A percentile compares a stretch with the other conserved stretches of the same genome.
Conservation (phyloP, 1,139 yeast species). For the Lodderomyces parapsilosis region DNA sequence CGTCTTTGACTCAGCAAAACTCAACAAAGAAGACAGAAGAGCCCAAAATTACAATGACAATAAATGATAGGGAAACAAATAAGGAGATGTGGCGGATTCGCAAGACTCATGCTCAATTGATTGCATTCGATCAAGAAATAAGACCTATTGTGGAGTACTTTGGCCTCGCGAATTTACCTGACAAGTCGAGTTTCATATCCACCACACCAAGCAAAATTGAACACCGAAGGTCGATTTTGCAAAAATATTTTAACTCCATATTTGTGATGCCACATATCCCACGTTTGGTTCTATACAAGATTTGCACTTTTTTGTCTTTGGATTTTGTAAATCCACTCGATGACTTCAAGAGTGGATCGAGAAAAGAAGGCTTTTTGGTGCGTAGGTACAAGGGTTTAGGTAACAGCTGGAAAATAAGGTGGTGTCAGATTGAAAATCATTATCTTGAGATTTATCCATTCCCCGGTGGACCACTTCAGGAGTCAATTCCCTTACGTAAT, state of each 20-base stretch:
- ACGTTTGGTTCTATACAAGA: constrained; percentile 46
- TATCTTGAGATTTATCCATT: constrained; percentile 58
- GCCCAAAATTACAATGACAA: constrained; percentile 58
- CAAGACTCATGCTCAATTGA: constrained; percentile 57
- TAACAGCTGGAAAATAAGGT: constrained; percentile 69
- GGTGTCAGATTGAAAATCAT: constrained; percentile 72
- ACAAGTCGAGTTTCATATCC: constrained; percentile 53
- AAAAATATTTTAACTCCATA: constrained; percentile 59
- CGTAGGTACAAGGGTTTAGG: constrained; percentile 57
- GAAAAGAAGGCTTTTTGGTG: constrained; percentile 68
- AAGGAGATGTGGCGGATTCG: constrained; percentile 74
- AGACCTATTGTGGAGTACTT: constrained; percentile 55
- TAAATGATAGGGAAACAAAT: constrained; percentile 55
- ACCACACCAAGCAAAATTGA: constrained; percentile 69
- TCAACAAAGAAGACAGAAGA: constrained; percentile 44
- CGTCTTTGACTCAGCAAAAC: constrained; percentile 22
- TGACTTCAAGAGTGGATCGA: constrained; percentile 53
- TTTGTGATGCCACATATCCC: constrained; percentile 66
- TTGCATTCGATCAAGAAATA: constrained; percentile 55
- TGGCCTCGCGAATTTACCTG: constrained; percentile 64
- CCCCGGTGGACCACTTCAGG: constrained; percentile 59
- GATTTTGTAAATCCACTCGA: constrained; percentile 68
- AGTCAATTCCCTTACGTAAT: constrained; percentile 55
- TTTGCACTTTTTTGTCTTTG: constrained; percentile 67
- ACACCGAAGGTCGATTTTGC: constrained; percentile 51